Base-by-base conservation (phyloP, 2,329 filamentous ascomycete genomes). In the Botrytis pseudocinerea region DNA sequence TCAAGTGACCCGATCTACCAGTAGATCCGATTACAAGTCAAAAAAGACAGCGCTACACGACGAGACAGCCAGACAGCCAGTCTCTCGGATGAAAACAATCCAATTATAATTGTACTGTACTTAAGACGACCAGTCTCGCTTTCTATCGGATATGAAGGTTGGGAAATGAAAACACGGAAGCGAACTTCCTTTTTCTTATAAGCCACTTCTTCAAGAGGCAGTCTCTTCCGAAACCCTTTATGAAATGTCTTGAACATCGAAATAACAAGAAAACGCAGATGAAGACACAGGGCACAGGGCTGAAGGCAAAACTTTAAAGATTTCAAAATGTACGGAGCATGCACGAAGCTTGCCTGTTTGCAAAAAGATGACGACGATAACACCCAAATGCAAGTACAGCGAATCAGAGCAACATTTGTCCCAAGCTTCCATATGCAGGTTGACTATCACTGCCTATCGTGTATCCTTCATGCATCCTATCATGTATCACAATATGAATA, bases 231-330 rank as follows among this genome's bases (percentile, higher is more conserved):
- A 20, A 20, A 14, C 22, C 22, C 25, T 40, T 28, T 46, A 22
- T 54, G 28, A 51, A 54, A 54, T 28, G 4, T 66, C 32, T 40
- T 54, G 16, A 54, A 54, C 22, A 51, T 35, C 32, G 16, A 44
- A 28, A 68, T 57, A 28, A 57, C 25, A 16, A 63, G 38, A 57
- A 32, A 40, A 68, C 28, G 35, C 16, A 42, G 25, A 42, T 48
- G 16, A 54, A 40, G 46, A 25, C 32, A 66, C 64, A 70, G 66
- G 66, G 66, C 66, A 16, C 12, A 44, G n/a, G 51, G 51, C 51
- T 70, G 69, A 70, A 70, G 68, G 57, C 42, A 57, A 70, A 61
- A 60, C 32, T 25, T 28, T 32, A 20, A 22, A 44, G 65, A 25
- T 18, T 28, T n/a, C 25, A 44, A 14, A 28, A 22, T 8, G 22